Base-by-base conservation (phyloP, 805 yeast genomes). In the Cyberlindnera xylosilytica region DNA sequence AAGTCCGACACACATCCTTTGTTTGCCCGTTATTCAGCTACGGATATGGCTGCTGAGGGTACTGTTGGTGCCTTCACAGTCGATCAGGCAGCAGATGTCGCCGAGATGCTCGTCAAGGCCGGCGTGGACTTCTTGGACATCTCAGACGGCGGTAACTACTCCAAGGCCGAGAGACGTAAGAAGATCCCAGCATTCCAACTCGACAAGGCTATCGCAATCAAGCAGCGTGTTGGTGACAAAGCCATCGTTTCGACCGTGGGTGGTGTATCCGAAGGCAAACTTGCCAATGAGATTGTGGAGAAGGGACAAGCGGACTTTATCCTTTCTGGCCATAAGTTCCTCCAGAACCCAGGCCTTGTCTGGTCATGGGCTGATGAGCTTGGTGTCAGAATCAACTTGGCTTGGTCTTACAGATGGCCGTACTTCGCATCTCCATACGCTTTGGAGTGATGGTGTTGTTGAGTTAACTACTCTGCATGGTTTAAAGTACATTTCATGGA, bases 91-190 rank as follows among this genome's bases (percentile, higher is more conserved):
- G 3, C 67, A 24, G 60, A 62, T 42, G 54, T 76, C 29, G 66
- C 72, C 1, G 62, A 64, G n/a, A 46, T 63, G 7, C 57, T 74
- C 7, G 61, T 62, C 15, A 64, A 67, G 18, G 63, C 58, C 38
- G 79, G 77, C 9, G 67, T 79, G 35, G 78, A 75, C 44, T 59
- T 78, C 15, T 47, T 79, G 28, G 85, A 80, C 53, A 66, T 73
- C 33, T 76, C 82, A 1, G 63, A 78, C 7, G 83, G 82, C 45
- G 80, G 80, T 35, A 69, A 67, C 52, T 61, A 60, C 48, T 45
- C 58, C 33, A 50, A 59, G 33, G 64, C 60, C 44, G 53, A 44
- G 19, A 52, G 67, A 52, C 41, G 54, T 17, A 18, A 23, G n/a
- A 33, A 34, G 4, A 11, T 15, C 15, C 43, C 41, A 3, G 73